Base-by-base conservation (phyloP, 805 yeast species). In the Diddensiella caesifluorescens region DNA sequence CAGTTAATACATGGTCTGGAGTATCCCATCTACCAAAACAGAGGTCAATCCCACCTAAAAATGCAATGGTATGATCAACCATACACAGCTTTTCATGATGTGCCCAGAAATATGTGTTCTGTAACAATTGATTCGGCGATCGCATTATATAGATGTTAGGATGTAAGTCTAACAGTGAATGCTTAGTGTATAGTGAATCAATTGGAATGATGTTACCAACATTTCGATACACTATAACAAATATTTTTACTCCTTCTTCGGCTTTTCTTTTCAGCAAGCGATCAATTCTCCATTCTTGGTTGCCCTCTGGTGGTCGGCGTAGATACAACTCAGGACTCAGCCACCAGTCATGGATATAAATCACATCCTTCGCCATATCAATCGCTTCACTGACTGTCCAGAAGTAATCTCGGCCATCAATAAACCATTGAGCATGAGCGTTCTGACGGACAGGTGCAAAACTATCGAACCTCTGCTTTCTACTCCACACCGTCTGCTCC, bases 271-370 rank as follows among this genome's bases (percentile, higher is more conserved):
- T 86, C 50, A 92, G 68, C 1, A 92, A 62, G 55, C 98, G 73
- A 62, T 92, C 99, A 32, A 92, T 66, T 58, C 99, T 74, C 80
- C 87, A 92, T 49, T 85, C 82, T 61, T 92, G 97, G 54, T 90
- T 90, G 5, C 96, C 96, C 61, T 85, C 82, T 0, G 95, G 90
- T 0, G 98, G 98, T 38, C 99, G 70, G 49, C 98, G 75, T 65
- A 92, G 68, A 55, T 92, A 94, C 2, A 92, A 60, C 61, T 92
- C 98, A 0, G 99, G 99, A 3, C 90, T 76, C 20, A 92, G 69
- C 98, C 98, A 92, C 99, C 99, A 92, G 56, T 90, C 99, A 57
- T 92, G 97, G 38, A 92, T 87, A 59, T 80, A 92, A 25, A 92
- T 82, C 1, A 83, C 90, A 67, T 92, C 97, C 51, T 80, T 79